Conservation (phyloP, 352 stramenopile genomes). For the Phytophthora colocasiae region DNA sequence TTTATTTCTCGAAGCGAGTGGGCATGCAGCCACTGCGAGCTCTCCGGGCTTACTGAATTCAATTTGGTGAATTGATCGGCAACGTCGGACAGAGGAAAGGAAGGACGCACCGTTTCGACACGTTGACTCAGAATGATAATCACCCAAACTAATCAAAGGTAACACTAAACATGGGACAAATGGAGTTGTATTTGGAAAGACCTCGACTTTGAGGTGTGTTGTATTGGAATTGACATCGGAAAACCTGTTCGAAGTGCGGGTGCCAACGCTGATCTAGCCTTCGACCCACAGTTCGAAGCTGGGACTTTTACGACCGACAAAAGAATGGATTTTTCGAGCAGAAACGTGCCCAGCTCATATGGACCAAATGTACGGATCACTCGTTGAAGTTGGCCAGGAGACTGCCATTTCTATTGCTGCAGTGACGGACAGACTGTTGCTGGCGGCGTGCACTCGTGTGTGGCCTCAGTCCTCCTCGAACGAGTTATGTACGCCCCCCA, state of each 20-base stretch:
- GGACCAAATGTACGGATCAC: constrained; percentile 22
- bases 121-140: constrained; percentile 11
- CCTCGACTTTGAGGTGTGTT: neutral
- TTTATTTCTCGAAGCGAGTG: constrained; percentile 32
- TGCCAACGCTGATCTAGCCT: neutral
- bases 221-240: neutral
- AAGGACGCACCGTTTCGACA: neutral
- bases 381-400: too few species aligned
- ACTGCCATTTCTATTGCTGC: constrained; percentile 18
- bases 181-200: neutral
- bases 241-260: neutral
- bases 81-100: constrained; percentile 8
- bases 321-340: constrained; percentile 16
- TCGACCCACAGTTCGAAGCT: neutral
- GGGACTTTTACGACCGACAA: constrained; percentile 23
- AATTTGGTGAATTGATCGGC: constrained; percentile 22
- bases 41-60: neutral
- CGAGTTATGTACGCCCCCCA: constrained; percentile 26
- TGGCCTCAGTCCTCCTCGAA: constrained; percentile 3
- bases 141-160: constrained; percentile 8
- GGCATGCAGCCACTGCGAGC: constrained; percentile 9
- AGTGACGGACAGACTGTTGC: neutral
- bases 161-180: neutral
- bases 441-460: constrained; percentile 3
- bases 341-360: constrained; percentile 18